Conservation (phyloP, 2,329 filamentous ascomycete species). For the Orbilia ellipsospora region DNA sequence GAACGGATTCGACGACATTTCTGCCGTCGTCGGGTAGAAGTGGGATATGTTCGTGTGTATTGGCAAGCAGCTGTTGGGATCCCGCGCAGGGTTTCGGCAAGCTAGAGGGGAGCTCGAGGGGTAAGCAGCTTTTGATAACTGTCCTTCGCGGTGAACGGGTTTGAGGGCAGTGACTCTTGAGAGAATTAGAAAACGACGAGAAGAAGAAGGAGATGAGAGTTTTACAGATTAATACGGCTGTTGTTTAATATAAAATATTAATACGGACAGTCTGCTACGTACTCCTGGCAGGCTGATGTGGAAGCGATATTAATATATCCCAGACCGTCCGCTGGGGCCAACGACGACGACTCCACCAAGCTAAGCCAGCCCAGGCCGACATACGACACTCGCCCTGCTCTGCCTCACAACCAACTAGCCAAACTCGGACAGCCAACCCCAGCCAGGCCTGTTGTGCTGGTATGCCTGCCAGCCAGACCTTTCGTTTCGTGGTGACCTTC, state of each 20-base stretch:
- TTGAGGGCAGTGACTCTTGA: too few species aligned
- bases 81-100: conserved; percentile 11
- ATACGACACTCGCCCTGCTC: conserved; percentile 45
- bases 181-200: too few species aligned
- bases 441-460: neutral
- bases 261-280: conserved; percentile 1
- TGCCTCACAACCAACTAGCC: conserved; percentile 35
- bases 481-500: too few species aligned
- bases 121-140: neutral
- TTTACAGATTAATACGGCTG: conserved; percentile 1
- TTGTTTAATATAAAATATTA: neutral
- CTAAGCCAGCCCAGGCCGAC: conserved; percentile 4
- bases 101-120: neutral
- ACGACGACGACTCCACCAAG: conserved; percentile 24
- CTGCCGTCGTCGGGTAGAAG: conserved; percentile 33
- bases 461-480: too few species aligned
- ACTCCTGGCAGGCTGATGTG: conserved; percentile 50
- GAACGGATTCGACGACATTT: conserved; percentile 55
- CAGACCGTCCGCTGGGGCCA: conserved; percentile 25
- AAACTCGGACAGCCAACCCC: neutral
- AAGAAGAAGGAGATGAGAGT: too few species aligned
- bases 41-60: neutral
- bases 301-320: conserved; percentile 42
- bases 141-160: too few species aligned
- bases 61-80: conserved; percentile 10